Evolutionary conservation across 352 stramenopile genomes (phyloP).

Genomic region (Globisporangium emineosum): DNA sequence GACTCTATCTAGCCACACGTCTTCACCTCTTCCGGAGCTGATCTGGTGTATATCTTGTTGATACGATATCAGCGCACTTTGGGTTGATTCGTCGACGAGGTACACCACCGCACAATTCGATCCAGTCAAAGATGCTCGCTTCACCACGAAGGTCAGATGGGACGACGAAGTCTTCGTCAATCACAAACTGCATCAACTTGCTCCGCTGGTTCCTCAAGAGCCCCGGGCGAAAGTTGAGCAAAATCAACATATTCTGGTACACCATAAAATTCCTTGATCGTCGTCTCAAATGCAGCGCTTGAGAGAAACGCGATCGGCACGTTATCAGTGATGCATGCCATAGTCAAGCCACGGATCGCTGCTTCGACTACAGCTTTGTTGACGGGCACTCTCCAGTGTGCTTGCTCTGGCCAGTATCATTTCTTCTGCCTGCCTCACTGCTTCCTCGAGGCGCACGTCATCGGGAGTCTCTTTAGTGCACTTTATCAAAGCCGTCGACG

Average conservation of each 20-base stretch:
- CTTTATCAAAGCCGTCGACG: not conserved
- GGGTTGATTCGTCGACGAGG: slow-evolving; percentile 8
- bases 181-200: not conserved
- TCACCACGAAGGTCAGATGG: slow-evolving; percentile 12
- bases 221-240: not conserved
- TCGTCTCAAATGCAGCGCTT: slow-evolving; percentile 1
- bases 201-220: not conserved
- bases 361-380: not conserved
- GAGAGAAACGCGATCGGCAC: slow-evolving; percentile 17
- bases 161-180: slow-evolving; percentile 4
- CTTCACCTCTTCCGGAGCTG: not conserved
- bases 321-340: slow-evolving; percentile 14
- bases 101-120: slow-evolving; percentile 12
- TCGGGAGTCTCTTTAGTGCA: not conserved
- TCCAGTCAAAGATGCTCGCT: not conserved
- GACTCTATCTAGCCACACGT: slow-evolving; percentile 12
- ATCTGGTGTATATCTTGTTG: not conserved
- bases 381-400: not conserved
- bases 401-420: not conserved
- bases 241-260: not conserved
- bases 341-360: slow-evolving; percentile 3
- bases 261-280: not conserved
- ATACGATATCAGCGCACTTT: slow-evolving; percentile 11
- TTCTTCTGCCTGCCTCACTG: slow-evolving; percentile 2
- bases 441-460: not conserved